Evolutionary conservation across 352 stramenopile genomes (phyloP).

Genomic region (Phytophthora foliorum): DNA sequence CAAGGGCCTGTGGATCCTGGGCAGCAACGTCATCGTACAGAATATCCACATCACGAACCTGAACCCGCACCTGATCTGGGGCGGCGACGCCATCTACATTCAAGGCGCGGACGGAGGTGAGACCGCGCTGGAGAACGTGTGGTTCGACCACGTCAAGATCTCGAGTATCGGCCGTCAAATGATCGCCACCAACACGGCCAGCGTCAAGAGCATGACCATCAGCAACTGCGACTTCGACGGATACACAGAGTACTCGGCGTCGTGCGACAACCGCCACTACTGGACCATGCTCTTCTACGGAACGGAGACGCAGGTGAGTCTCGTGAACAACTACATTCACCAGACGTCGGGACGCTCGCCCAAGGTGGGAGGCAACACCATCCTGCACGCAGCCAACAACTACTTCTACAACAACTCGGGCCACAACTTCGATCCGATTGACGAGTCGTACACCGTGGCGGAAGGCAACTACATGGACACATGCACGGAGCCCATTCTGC

Average conservation of each 20-base stretch:
- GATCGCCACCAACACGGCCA: slow-evolving; percentile 41
- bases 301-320: slow-evolving; percentile 44
- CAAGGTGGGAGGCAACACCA: slow-evolving; percentile 36
- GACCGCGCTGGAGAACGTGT: slow-evolving; percentile 25
- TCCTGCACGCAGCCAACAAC: slow-evolving; percentile 39
- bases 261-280: slow-evolving; percentile 56
- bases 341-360: slow-evolving; percentile 38
- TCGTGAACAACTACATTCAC: slow-evolving; percentile 32
- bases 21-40: slow-evolving; percentile 45
- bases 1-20: slow-evolving; percentile 26
- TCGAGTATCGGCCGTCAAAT: slow-evolving; percentile 43
- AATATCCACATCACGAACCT: slow-evolving; percentile 43
- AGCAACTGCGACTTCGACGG: slow-evolving; percentile 61
- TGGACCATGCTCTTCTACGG: slow-evolving; percentile 59
- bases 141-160: slow-evolving; percentile 28
- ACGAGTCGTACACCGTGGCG: slow-evolving; percentile 29
- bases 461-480: slow-evolving; percentile 45
- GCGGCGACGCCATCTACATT: slow-evolving; percentile 44
- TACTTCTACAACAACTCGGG: slow-evolving; percentile 38
- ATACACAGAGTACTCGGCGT: slow-evolving; percentile 41
- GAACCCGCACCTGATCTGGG: slow-evolving; percentile 36
- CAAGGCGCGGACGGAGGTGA: slow-evolving; percentile 27
- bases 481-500: slow-evolving; percentile 31
- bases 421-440: slow-evolving; percentile 27
- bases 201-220: slow-evolving; percentile 49